Evolutionary conservation across 805 yeast genomes (phyloP).

Genomic region (Ogataea parapolymorpha): DNA sequence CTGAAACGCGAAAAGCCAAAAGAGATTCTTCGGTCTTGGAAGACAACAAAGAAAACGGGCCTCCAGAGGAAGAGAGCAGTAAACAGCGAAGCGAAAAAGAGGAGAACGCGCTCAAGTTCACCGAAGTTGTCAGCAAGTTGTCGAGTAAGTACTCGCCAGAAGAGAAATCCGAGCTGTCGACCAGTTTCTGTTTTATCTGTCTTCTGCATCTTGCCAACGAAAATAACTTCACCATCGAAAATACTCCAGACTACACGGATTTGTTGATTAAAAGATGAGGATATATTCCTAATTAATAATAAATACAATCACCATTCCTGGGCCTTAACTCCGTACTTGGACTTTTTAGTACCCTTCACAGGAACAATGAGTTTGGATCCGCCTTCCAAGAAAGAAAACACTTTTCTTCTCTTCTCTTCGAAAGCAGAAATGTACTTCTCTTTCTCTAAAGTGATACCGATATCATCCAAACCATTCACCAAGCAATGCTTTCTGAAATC

Average conservation of each 20-base stretch:
- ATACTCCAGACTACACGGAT: slow-evolving; percentile 36
- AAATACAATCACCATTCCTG: slow-evolving; percentile 62
- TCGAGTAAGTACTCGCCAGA: slow-evolving; percentile 36
- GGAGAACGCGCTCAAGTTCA: slow-evolving; percentile 24
- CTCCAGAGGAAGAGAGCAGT: neutral
- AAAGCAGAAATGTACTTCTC: slow-evolving; percentile 71
- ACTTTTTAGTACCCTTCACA: slow-evolving; percentile 63
- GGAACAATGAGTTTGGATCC: slow-evolving; percentile 70
- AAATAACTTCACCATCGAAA: slow-evolving; percentile 40
- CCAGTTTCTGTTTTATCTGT: slow-evolving; percentile 50
- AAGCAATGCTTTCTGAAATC: slow-evolving; percentile 92
- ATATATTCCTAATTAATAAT: slow-evolving; percentile 3
- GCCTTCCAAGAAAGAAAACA: slow-evolving; percentile 90
- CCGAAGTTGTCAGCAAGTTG: slow-evolving; percentile 36
- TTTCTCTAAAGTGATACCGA: slow-evolving; percentile 90
- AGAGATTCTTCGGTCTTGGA: slow-evolving; percentile 31
- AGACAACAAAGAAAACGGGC: slow-evolving; percentile 16
- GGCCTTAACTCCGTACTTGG: slow-evolving; percentile 60
- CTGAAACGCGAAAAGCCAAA: slow-evolving; percentile 24
- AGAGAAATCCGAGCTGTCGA: slow-evolving; percentile 41
- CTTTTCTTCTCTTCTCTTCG: slow-evolving; percentile 72
- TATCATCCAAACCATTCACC: slow-evolving; percentile 93
- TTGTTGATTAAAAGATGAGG: slow-evolving; percentile 29
- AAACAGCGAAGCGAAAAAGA: slow-evolving; percentile 6
- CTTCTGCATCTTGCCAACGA: slow-evolving; percentile 49